Base-by-base conservation (phyloP, 2,329 filamentous ascomycete genomes). In the Mycogone perniciosa region DNA sequence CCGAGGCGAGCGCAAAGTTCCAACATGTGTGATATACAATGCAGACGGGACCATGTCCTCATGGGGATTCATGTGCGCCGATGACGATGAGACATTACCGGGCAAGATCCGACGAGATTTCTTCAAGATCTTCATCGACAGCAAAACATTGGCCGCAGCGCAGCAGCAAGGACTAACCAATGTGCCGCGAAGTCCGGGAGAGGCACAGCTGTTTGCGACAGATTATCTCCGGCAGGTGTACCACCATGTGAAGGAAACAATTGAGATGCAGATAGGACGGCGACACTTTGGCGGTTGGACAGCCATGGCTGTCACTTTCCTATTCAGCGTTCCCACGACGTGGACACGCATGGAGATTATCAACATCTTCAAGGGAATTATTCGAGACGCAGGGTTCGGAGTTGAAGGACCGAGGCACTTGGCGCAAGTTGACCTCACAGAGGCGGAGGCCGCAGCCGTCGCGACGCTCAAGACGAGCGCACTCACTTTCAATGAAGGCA, bases 251-350 rank as follows among this genome's bases (percentile, higher is more conserved):
- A 74, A 73, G 49, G 69, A 74, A 35, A 71, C 67, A 0, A 67
- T 76, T 10, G 71, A 67, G 58, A 64, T 61, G 20, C 66, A 71
- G 43, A 65, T 68, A 5, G 72, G 71, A 0, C 63, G 66, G 29
- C 59, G 62, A 2, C 63, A 66, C 3, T 46, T 59, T 48, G 62
- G 63, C 2, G 70, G 71, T 8, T 79, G 76, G 76, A 59, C 57
- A n/a, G 61, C 60, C 37, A 68, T 76, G 48, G 64, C 64, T 0
- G 72, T 81, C 2, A 71, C 75, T 37, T 82, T 80, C 56, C 63
- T 80, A 7, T 81, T 81, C 62, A 77, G 74, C 42, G 76, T 80
- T 1, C 79, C 79, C 0, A 81, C 78, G 1, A 81, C 78, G 0
- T 82, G 78, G 78, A 69, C 67, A 7, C 73, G 65, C 2, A 66